Base-by-base conservation (phyloP, 768 basidiomycete species). In the Filobasidium floriforme region DNA sequence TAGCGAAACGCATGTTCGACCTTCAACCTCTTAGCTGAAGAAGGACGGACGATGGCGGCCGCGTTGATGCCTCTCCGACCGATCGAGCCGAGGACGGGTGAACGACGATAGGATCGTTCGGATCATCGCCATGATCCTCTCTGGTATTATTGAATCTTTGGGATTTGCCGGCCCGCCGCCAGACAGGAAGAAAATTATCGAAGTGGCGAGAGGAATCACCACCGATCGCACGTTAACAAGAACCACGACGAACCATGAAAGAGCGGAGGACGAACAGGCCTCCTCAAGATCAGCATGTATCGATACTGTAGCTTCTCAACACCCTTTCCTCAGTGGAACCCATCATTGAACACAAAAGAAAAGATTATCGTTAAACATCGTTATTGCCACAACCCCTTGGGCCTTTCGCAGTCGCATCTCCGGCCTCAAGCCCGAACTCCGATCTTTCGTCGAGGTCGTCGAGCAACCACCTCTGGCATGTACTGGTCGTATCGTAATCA, bases 1-100 rank as follows among this genome's bases (percentile, higher is more conserved):
- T 67, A 81, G 92, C 82, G 90, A 73, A 96, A 93, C 75, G 94
- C 93, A 19, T 92, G 90, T 72, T 88, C 93, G 29, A 97, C 94
- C 0, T 99, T 92, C 79, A 97, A 99, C 77, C 77, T 99, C 26
- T 82, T 99, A 55, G 80, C 88, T 0, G 94, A 99, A 77, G 94
- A 99, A 79, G 94, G 94, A 7, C 82, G 94, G 61, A 86, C 88
- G 28, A 90, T 97, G 14, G 90, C 92, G 46, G 92, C 90, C 15
- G 93, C 92, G 1, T 78, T 96, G n/a, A 81, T 93, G 22, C 92
- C 92, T 4, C 70, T 86, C 14, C 59, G 55, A 43, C 62, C 66
- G 12, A 65, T 74, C 41, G 66, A 74, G 41, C 70, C 71, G 12
- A 54, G 69, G 41, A 69, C 68, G 7, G 71, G 73, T 11, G 60